These are phyloP conservation scores for Emericellopsis atlantica DNA, from an alignment of 2,329 filamentous ascomycete species.

Conservation along the genomic window DNA sequence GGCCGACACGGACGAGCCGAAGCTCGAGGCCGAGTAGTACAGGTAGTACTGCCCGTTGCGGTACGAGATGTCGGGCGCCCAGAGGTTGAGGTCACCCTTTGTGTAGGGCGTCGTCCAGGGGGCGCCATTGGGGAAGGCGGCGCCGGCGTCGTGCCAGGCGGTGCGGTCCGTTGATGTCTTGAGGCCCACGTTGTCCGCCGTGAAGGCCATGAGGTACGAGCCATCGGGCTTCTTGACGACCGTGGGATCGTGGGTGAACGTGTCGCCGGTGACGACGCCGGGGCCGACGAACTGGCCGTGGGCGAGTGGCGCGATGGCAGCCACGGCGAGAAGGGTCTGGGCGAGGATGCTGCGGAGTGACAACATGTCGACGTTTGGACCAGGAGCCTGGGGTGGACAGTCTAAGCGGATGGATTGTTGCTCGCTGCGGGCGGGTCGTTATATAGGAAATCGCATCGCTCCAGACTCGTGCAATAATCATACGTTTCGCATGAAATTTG, in stretches of 20 bases:
- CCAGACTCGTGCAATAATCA: too few relatives aligned
- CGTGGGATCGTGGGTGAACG: conserved; percentile 14
- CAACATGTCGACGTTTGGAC: too few relatives aligned
- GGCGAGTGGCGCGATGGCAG: too few relatives aligned
- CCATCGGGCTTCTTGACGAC: conserved; percentile 15
- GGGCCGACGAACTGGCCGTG: conserved; percentile 3
- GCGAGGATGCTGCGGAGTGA: too few relatives aligned
- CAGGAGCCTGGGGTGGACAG: too few relatives aligned
- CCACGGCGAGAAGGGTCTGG: too few relatives aligned
- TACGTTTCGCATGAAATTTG: too few relatives aligned
- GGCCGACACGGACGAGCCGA: conserved; percentile 13
- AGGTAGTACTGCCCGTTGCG: conserved; percentile 16
- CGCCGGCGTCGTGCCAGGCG: conserved; percentile 13
- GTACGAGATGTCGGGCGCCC: conserved; percentile 41
- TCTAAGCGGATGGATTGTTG: too few relatives aligned
- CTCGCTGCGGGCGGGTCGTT: too few relatives aligned
- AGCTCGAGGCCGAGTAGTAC: conserved; percentile 18
- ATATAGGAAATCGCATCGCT: too few relatives aligned
- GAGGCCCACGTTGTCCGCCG: conserved; percentile 12
- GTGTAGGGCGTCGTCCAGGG: conserved; percentile 17
- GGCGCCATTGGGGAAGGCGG: conserved; percentile 15
- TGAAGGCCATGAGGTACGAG: conserved; percentile 14
- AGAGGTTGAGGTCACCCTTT: conserved; percentile 16
- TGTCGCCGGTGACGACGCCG: conserved; percentile 11
- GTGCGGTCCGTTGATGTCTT: conserved; percentile 19